Percentiles rank a stretch among this genome's conserved stretches.
Evolutionary conservation across 805 yeast species (phyloP).

Genomic region (Metschnikowia colocasiae): DNA sequence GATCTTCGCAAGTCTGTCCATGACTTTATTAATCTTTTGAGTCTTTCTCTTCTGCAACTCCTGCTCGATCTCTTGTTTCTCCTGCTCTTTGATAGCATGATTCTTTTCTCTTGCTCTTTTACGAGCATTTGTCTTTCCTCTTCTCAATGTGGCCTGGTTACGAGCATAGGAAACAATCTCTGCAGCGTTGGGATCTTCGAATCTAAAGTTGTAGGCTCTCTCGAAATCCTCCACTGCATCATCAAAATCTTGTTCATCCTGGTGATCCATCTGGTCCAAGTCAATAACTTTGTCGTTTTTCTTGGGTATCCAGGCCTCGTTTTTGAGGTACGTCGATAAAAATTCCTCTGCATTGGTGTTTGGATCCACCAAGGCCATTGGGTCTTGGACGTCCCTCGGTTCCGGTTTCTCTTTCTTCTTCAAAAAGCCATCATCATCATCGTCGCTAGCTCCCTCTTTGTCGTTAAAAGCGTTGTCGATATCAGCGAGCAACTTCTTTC

Average conservation of each 20-base stretch:
- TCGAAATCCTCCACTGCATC: conserved; percentile 90
- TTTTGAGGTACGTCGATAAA: conserved; percentile 64
- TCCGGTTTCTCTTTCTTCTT: conserved; percentile 48
- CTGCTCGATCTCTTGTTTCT: conserved; percentile 53
- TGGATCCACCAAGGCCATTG: conserved; percentile 53
- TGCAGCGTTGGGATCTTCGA: conserved; percentile 85
- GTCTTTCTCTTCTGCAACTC: conserved; percentile 68
- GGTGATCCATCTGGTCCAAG: conserved; percentile 47
- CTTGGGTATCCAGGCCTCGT: conserved; percentile 87
- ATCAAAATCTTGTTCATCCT: conserved; percentile 82
- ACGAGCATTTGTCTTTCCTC: conserved; percentile 69
- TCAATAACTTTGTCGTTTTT: conserved; percentile 55
- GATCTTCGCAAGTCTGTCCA: conserved; percentile 64
- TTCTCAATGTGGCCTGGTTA: conserved; percentile 85
- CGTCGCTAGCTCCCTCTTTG: conserved; percentile 39
- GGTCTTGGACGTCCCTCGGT: conserved; percentile 26
- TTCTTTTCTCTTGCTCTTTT: conserved; percentile 78
- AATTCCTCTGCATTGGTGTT: conserved; percentile 60
- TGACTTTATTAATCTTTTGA: conserved; percentile 69
- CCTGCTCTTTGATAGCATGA: conserved; percentile 49
- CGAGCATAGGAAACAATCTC: conserved; percentile 95
- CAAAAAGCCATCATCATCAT: conserved; percentile 48
- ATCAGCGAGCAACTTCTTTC: conserved; percentile 67
- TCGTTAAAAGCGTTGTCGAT: conserved; percentile 62
- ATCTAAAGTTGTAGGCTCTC: conserved; percentile 90